Evolutionary conservation across 345 rosid genomes (phyloP).

Genomic region (Noccaea caerulescens): DNA sequence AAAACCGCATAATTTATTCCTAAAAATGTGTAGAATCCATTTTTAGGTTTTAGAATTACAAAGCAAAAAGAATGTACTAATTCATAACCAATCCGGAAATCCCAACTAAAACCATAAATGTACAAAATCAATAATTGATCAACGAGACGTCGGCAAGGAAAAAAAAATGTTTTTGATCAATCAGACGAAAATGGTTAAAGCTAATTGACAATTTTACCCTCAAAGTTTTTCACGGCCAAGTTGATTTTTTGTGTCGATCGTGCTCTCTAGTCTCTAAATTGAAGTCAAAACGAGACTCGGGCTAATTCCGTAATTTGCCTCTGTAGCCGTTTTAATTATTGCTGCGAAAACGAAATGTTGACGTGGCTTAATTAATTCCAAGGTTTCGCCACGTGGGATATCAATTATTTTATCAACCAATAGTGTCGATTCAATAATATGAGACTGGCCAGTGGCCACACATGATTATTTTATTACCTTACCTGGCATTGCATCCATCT

Average conservation of each 20-base stretch:
- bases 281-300: background rate
- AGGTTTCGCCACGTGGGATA: background rate
- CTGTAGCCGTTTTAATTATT: background rate
- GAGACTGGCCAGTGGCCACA: background rate
- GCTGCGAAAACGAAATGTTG: background rate
- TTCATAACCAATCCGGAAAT: no score
- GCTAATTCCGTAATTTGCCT: background rate
- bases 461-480: background rate
- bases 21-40: no score
- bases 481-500: constrained; percentile 3
- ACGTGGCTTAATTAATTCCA: background rate
- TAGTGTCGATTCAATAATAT: background rate
- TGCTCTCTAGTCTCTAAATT: background rate
- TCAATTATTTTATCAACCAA: background rate
- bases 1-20: no score
- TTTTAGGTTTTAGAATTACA: no score
- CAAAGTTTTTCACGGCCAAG: background rate
- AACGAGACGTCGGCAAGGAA: background rate
- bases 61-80: no score
- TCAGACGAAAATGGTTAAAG: background rate
- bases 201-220: background rate
- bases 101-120: no score
- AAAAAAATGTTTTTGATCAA: background rate
- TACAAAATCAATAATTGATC: no score
- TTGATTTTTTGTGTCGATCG: background rate